phyloP scores from a whole-genome alignment of 148 eudicot genomes.

The Mesembryanthemum crystallinum region DNA sequence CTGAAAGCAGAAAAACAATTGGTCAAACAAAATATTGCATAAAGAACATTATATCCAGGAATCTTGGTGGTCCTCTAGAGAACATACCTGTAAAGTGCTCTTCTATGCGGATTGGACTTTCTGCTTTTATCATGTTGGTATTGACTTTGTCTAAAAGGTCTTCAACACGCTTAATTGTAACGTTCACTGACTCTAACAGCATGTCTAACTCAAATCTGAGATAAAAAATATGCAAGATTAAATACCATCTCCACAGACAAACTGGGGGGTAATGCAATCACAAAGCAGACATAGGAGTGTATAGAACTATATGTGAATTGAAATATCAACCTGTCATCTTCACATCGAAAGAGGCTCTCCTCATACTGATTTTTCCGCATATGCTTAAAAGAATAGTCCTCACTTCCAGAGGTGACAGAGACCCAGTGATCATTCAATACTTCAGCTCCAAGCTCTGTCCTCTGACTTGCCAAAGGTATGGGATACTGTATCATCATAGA shows the following conservation, averaged over 20 bases:
- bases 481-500: conserved; percentile 65
- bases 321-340: conserved; percentile 78
- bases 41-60: conserved; percentile 5
- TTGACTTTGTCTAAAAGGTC: conserved; percentile 71
- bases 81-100: conserved; percentile 62
- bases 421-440: conserved; percentile 97
- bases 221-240: not conserved
- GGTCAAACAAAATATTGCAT: conserved; percentile 18
- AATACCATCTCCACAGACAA: not conserved
- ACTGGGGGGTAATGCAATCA: not conserved
- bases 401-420: conserved; percentile 98
- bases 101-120: conserved; percentile 55
- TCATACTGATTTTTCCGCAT: conserved; percentile 98
- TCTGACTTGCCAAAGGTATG: conserved; percentile 79
- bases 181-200: conserved; percentile 78
- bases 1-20: conserved; percentile 55
- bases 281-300: not conserved
- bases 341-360: conserved; percentile 97
- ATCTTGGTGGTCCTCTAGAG: conserved; percentile 18
- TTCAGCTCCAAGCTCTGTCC: conserved; percentile 79
- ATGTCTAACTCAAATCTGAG: conserved; percentile 93
- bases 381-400: conserved; percentile 93
- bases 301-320: not conserved
- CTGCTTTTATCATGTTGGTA: conserved; percentile 46
- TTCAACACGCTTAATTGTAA: conserved; percentile 73